These are phyloP conservation scores for Pseudogymnoascus sp. DNA, from an alignment of 2,329 filamentous ascomycete genomes.

Conservation along the genomic window DNA sequence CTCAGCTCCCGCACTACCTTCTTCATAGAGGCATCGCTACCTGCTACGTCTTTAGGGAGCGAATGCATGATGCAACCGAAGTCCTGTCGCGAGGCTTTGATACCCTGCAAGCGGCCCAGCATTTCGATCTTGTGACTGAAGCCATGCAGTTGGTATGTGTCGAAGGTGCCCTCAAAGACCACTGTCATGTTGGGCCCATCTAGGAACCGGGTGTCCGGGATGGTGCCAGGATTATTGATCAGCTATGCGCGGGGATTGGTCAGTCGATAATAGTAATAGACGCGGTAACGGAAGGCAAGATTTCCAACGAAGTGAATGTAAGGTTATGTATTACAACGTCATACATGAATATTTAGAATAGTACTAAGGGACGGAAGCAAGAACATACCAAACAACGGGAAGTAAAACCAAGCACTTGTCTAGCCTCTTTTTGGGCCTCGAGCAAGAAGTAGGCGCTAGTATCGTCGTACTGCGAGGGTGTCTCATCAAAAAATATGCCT, in stretches of 20 bases:
- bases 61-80: no score
- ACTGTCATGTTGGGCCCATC: constrained; percentile 33
- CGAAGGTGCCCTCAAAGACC: constrained; percentile 36
- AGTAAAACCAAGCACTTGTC: constrained; percentile 28
- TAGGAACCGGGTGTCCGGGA: constrained; percentile 35
- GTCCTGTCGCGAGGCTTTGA: no score
- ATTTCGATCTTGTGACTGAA: constrained; percentile 10
- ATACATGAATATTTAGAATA: neutral
- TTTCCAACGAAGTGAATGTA: neutral
- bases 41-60: no score
- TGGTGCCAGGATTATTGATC: constrained; percentile 36
- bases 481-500: constrained; percentile 41
- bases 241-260: constrained; percentile 24
- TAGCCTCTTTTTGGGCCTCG: constrained; percentile 29
- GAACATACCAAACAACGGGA: constrained; percentile 32
- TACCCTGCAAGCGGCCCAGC: no score
- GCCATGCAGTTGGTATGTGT: constrained; percentile 30
- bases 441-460: constrained; percentile 29
- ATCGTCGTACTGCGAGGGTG: constrained; percentile 31
- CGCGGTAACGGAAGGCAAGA: no score
- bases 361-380: neutral
- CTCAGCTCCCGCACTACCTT: no score
- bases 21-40: no score
- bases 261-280: no score
- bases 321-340: neutral